Evolutionary conservation across 2,329 filamentous ascomycete species (phyloP), one percentile per base, ranked within the genome.

Genomic region (Thelonectria blattea): DNA sequence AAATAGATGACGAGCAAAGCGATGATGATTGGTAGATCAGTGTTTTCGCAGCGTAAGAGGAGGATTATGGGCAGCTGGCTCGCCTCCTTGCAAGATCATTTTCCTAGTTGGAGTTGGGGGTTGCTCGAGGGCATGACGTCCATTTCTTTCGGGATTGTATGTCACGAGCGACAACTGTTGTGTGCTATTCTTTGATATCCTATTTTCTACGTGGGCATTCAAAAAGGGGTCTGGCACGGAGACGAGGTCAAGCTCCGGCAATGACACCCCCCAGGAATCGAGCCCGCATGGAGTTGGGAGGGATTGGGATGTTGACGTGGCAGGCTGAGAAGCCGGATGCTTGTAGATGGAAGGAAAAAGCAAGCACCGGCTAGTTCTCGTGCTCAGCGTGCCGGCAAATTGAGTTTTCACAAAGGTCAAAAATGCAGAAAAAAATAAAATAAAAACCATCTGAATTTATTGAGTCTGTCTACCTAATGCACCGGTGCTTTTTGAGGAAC

Each of bases 1-100:
- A 20, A 64, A 34, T 66, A 93, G 91, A 93, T 79, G 90, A 93
- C 68, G 90, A 93, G 75, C 82, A 82, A 68, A 88, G 92, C 67
- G 88, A 92, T 61, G 90, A 93, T 73, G 90, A 93, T 68, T 92
- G 90, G 89, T 80, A 72, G 74, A 65, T 41, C 7, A 30, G 41
- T 45, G 39, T 46, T 51, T 46, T 32, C 22, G 20, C 56, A 53
- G 52, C 50, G 18, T 48, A 52, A 63, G 58, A 68, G 50, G 55
- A 61, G 64, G 65, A 61, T 10, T 37, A 34, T 43, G 50, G 53
- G 34, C 32, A 64, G 49, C 34, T 37, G 34, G 34, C 34, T 14
- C 11, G 34, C 49, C 48, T 57, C 52, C 52, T 24, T 55, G 50
- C 49, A 48, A 60, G 60, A 66, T 27, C 45, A 45, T 65, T 42